These are phyloP conservation scores for Cnidoscolus chayamansa DNA, from an alignment of 441 rosid genomes.

Conservation along the genomic window DNA sequence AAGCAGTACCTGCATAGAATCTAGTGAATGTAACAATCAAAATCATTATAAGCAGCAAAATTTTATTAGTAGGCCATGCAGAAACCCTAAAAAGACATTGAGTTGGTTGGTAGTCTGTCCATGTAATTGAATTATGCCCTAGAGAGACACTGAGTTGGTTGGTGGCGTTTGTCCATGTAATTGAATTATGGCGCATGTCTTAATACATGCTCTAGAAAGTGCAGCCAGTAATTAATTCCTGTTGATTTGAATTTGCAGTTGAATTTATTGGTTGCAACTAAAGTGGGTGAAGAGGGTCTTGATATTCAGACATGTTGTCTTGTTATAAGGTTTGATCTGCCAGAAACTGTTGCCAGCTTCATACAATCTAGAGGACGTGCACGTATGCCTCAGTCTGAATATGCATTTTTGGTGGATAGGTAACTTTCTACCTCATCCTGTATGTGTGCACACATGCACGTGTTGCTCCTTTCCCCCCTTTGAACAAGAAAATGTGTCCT, in stretches of 20 bases:
- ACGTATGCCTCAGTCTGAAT: constrained; percentile 93
- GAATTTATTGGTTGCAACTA: constrained; percentile 93
- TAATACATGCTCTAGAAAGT: not conserved
- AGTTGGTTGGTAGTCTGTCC: not conserved
- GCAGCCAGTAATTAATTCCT: not conserved
- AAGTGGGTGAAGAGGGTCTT: constrained; percentile 99
- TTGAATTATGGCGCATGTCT: not conserved
- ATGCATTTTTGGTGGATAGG: constrained; percentile 96
- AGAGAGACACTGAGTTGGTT: not conserved
- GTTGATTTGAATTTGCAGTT: constrained; percentile 50
- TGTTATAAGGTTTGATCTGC: constrained; percentile 95
- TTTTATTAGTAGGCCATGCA: not conserved
- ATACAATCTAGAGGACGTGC: constrained; percentile 99
- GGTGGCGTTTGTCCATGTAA: not conserved
- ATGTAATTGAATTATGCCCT: constrained; percentile 3
- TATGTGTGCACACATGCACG: not conserved
- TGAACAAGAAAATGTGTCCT: constrained; percentile 24
- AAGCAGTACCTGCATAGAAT: not conserved
- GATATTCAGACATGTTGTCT: constrained; percentile 99
- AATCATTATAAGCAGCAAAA: not conserved
- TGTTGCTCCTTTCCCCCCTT: constrained; percentile 18
- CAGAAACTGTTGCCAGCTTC: constrained; percentile 95
- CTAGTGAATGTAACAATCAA: not conserved
- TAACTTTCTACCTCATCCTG: constrained; percentile 31
- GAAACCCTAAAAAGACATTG: not conserved